Base-by-base conservation (phyloP, 169 alveolate species). In the Plasmodium yoelii region DNA sequence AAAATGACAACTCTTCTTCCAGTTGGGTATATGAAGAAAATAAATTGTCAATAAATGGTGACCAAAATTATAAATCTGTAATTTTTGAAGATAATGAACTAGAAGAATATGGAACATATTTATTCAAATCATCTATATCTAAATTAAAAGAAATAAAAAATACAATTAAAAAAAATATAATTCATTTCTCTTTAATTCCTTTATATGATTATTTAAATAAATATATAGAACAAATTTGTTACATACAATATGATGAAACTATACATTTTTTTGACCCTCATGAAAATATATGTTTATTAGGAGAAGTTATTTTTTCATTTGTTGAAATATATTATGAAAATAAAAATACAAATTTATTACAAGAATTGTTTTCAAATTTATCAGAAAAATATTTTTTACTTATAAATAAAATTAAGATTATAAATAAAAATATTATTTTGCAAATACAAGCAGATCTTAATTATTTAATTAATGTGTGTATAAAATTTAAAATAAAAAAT, bases 121-220 rank as follows among this genome's bases (percentile, higher is more conserved):
- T 80, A 8, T 47, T 80, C 7, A 80, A 80, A 28, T 64, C 72
- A 3, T 80, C 90, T 6, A 24, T 80, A 24, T 18, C 72, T 19
- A 80, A 80, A 80, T 67, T 80, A 53, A 80, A 80, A 24, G 90
- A 80, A 65, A 80, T 80, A 6, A 80, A 80, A 80, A 80, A 42
- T 51, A 65, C 90, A n/a, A 80, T 80, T 51, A 13, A 53, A 26
- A 80, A 80, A 39, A 80, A 80, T 65, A n/a, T 80, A 44, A 67
- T 80, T 10, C 34, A 80, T 3, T 80, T 80, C 6, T 19, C 80
- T 0, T 55, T 80, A 80, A 65, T 80, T 56, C 90, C 90, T n/a
- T 22, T 80, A 60, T 65, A 53, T 59, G 82, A 44, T 13, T 64
- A 80, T 46, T 53, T 69, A 55, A 55, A 64, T 51, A 80, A 53